Evolutionary conservation across 163 green algal species (phyloP), one percentile per base, ranked within the genome.

Genomic region (Scenedesmus sp.): DNA sequence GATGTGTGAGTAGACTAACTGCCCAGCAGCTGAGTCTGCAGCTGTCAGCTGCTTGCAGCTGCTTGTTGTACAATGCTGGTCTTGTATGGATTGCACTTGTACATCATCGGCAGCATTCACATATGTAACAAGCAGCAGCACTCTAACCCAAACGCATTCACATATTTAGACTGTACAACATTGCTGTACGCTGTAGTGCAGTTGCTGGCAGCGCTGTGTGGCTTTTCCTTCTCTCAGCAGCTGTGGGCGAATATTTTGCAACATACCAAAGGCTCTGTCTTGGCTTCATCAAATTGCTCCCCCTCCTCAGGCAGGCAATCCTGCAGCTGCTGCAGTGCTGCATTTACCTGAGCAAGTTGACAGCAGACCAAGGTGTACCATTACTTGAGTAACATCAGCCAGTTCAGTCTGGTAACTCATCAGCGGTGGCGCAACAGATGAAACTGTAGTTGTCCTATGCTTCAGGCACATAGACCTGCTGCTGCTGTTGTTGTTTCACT

Each of bases 261-360:
- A 51, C 40, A 20, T 61, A 68, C 83, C 37, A 59, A 9, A 0
- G 24, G 37, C 9, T 30, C 59, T 61, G 37, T 46, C n/a, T 70
- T 73, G 44, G 26, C 70, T 24, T 73, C 86, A 35, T 59, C 76
- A 18, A 73, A 37, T 13, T 90, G 33, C n/a, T 78, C 81, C 7
- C 80, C 88, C 30, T 85, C 88, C 2, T 87, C 88, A 68, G 68
- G 72, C 46, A 82, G 20, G 44, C 20, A 80, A 16, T 91, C 33
- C 42, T 84, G 81, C 81, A 92, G 65, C 40, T 88, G 65, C 33
- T 59, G 53, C 65, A 92, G 46, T 42, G 88, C 88, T 49, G 20
- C 72, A 20, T 85, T 81, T 3, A 89, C 88, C 88, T 92, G 85
- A 16, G 2, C 26, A 79, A 78, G 44, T 12, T 70, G 49, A 24